Evolutionary conservation across 2,329 filamentous ascomycete genomes (phyloP).

Genomic region (Fusarium poae): DNA sequence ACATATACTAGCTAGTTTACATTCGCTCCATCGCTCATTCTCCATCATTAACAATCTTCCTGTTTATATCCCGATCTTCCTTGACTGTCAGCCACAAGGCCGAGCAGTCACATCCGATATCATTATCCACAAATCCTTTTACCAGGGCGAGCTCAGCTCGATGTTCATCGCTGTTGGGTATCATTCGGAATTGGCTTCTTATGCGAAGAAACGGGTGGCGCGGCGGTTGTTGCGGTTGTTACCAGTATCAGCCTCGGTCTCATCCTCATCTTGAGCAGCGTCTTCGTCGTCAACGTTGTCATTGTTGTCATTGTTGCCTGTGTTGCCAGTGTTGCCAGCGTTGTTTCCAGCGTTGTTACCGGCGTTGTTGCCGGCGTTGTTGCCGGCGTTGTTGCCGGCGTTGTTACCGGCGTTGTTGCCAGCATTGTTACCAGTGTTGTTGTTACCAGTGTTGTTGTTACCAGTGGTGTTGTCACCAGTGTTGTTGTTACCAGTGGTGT

Average conservation of each 20-base stretch:
- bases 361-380: no score
- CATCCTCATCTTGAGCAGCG: background rate
- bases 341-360: background rate
- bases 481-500: background rate
- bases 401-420: background rate
- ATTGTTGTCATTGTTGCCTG: background rate
- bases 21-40: no score
- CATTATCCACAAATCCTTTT: background rate
- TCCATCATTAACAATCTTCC: no score
- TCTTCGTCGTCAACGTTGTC: background rate
- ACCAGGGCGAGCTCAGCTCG: background rate
- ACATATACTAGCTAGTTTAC: no score
- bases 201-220: background rate
- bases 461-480: background rate
- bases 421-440: background rate
- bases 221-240: slow-evolving; percentile 18
- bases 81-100: background rate
- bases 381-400: background rate
- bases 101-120: background rate
- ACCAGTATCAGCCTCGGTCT: background rate
- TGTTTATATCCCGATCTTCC: no score
- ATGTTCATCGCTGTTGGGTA: background rate
- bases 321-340: background rate
- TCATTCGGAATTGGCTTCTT: background rate
- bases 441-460: background rate